These are phyloP conservation scores for Aphanomyces astaci DNA, from an alignment of 352 stramenopile species.

Conservation along the genomic window DNA sequence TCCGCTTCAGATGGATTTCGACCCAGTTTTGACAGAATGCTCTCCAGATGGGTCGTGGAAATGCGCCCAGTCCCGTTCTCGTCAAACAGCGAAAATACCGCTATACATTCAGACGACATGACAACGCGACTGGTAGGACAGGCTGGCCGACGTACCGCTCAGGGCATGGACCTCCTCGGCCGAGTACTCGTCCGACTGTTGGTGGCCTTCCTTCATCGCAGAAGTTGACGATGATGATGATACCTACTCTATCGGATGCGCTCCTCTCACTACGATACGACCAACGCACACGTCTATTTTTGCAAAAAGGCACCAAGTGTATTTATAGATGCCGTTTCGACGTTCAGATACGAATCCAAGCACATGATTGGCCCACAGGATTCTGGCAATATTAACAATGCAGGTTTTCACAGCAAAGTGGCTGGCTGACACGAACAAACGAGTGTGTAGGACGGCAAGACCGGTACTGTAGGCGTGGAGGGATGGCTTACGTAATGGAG, in stretches of 20 bases:
- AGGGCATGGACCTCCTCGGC: constrained; percentile 65
- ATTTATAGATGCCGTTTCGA: too few relatives aligned
- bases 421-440: too few relatives aligned
- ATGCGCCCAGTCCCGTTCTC: constrained; percentile 51
- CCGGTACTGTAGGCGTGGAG: too few relatives aligned
- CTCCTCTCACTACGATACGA: too few relatives aligned
- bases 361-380: too few relatives aligned
- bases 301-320: too few relatives aligned
- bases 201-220: constrained; percentile 26
- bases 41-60: constrained; percentile 51
- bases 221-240: not conserved
- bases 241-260: too few relatives aligned
- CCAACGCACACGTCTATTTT: not conserved
- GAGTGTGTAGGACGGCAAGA: too few relatives aligned
- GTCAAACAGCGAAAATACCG: constrained; percentile 75
- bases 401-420: too few relatives aligned
- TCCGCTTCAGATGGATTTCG: constrained; percentile 50
- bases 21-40: constrained; percentile 68
- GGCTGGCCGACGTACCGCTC: constrained; percentile 33
- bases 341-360: too few relatives aligned
- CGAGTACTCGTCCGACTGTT: constrained; percentile 35
- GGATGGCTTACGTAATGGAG: too few relatives aligned
- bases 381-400: too few relatives aligned
- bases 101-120: constrained; percentile 25
- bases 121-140: not conserved